Base-by-base conservation (phyloP, 2,329 filamentous ascomycete genomes). In the Gremmenia infestans region DNA sequence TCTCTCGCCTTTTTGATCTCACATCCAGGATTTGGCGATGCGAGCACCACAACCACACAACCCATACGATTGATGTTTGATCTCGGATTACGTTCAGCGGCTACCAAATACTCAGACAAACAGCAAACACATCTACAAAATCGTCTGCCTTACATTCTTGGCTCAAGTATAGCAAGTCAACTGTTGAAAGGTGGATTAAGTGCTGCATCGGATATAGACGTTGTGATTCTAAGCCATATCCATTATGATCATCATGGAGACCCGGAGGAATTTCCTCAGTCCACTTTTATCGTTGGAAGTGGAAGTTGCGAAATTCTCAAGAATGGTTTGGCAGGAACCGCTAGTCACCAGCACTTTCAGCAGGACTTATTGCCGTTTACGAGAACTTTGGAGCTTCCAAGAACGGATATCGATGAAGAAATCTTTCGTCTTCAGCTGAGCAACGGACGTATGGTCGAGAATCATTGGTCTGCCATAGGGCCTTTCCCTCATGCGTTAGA, bases 211-310 rank as follows among this genome's bases (percentile, higher is more conserved):
- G 62, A 63, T 47, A 52, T 64, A 15, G 55, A 60, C 32, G 49
- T 47, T 45, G 59, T 64, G 5, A 36, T 83, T 7, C 65, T 81
- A 1, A 78, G 75, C 60, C 81, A 84, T 56, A 72, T 80, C 0
- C 80, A 84, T 61, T 82, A 78, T 73, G 81, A 84, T 61, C 81
- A 83, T 58, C 72, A 78, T 39, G 81, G 81, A n/a, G 80, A 78
- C 4, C 78, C 80, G 0, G 67, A 71, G 1, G 78, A 82, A 61
- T 83, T 81, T 59, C 57, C 72, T 0, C 66, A 70, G 12, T 72
- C 78, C 0, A 70, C 71, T 2, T 81, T 83, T 59, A 60, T 79
- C 3, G 76, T 83, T 9, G 81, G 81, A 0, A 69, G 72, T 4
- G 78, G 77, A 5, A 74, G 75, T 0, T 60, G 75, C 17, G 60